Conservation (phyloP, 1,284 basidiomycete genomes). For the Ceratobasidium sp. region DNA sequence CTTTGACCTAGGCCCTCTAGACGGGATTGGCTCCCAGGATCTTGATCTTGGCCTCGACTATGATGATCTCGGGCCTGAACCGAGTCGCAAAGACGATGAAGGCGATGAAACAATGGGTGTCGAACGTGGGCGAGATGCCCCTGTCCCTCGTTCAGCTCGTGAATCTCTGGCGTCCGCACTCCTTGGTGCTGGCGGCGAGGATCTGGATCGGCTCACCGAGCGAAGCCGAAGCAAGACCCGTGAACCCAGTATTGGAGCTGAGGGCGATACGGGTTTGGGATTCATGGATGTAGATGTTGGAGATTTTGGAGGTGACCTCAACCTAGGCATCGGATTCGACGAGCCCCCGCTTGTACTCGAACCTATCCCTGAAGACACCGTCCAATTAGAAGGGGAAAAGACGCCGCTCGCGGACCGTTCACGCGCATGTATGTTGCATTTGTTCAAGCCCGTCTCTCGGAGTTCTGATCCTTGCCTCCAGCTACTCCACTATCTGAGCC, state of each 20-base stretch:
- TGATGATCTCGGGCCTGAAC: constrained; percentile 62
- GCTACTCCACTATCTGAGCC: constrained; percentile 80
- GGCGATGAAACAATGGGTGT: constrained; percentile 65
- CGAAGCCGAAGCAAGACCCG: constrained; percentile 71
- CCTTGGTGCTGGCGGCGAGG: constrained; percentile 61
- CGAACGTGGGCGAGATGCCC: constrained; percentile 81
- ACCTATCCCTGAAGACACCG: constrained; percentile 56
- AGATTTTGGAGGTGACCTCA: constrained; percentile 64
- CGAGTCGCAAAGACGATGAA: constrained; percentile 28
- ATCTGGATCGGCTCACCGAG: constrained; percentile 72
- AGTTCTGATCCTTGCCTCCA: constrained; percentile 54
- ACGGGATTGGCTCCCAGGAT: constrained; percentile 89
- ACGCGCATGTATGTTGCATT: constrained; percentile 71
- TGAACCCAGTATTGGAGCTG: constrained; percentile 72
- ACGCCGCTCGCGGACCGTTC: constrained; percentile 69
- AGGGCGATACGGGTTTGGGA: constrained; percentile 60
- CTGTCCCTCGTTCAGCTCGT: constrained; percentile 60
- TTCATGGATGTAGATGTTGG: constrained; percentile 67
- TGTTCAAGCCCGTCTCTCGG: constrained; percentile 44
- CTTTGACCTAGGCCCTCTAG: constrained; percentile 80
- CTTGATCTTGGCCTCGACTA: constrained; percentile 78
- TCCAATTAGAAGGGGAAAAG: constrained; percentile 55
- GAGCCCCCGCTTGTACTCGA: constrained; percentile 55
- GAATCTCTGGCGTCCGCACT: constrained; percentile 74
- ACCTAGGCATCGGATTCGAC: constrained; percentile 73